Evolutionary conservation across 352 stramenopile species (phyloP).

Genomic region (Phytopythium cucurbitacearum): DNA sequence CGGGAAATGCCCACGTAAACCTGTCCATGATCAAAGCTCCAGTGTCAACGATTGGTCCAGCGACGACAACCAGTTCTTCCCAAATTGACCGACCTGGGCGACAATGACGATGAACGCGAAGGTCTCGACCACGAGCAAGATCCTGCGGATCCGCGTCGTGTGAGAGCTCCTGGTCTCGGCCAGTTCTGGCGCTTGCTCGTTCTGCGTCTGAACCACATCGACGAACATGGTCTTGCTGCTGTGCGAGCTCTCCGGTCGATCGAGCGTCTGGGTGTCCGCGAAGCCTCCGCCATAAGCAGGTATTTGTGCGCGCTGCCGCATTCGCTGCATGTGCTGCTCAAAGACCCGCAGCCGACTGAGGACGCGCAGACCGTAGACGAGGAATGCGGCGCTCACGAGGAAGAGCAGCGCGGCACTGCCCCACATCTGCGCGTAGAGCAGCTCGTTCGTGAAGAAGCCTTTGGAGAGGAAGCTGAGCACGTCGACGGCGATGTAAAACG

Average conservation of each 20-base stretch:
- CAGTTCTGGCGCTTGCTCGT: no score
- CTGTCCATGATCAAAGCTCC: background rate
- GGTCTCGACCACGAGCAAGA: slow-evolving; percentile 17
- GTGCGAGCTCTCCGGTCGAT: no score
- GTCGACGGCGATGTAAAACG: slow-evolving; percentile 35
- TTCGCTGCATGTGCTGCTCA: slow-evolving; percentile 5
- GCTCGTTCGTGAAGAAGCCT: slow-evolving; percentile 22
- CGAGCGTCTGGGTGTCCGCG: no score
- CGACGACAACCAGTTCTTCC: background rate
- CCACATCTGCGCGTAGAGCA: slow-evolving; percentile 28
- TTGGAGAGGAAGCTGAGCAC: slow-evolving; percentile 30
- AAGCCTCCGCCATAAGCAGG: no score
- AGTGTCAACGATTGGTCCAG: no score
- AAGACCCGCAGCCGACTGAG: slow-evolving; percentile 21
- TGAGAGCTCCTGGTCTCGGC: slow-evolving; percentile 3
- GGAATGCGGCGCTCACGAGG: slow-evolving; percentile 31
- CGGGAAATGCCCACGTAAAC: background rate
- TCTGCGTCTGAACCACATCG: no score
- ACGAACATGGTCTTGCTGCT: no score
- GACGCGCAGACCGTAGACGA: slow-evolving; percentile 31
- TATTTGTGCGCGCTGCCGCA: no score
- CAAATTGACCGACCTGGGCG: background rate
- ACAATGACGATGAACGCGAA: slow-evolving; percentile 16
- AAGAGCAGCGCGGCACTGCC: slow-evolving; percentile 29
- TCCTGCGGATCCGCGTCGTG: slow-evolving; percentile 22